phyloP scores from a whole-genome alignment of 2,329 filamentous ascomycete genomes.

The Zasmidium angulare region DNA sequence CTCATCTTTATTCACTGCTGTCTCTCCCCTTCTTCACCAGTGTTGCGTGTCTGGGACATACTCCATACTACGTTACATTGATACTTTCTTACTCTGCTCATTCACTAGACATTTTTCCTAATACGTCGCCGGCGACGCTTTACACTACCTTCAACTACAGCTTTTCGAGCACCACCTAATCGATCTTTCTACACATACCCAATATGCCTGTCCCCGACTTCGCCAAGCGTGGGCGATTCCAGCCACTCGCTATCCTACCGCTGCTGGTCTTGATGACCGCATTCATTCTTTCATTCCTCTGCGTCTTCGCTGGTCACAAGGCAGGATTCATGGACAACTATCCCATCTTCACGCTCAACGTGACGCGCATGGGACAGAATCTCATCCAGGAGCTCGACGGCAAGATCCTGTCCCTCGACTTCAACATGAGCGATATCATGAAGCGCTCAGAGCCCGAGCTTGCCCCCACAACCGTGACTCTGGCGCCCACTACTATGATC shows the following conservation, averaged over 20 bases:
- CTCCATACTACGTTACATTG: neutral
- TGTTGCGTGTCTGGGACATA: neutral
- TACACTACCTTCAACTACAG: neutral
- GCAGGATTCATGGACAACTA: slow-evolving; percentile 57
- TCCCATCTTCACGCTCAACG: slow-evolving; percentile 60
- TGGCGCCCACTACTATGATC: slow-evolving; percentile 20
- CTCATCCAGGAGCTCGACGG: slow-evolving; percentile 31
- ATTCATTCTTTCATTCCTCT: slow-evolving; percentile 59
- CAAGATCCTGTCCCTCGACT: slow-evolving; percentile 26
- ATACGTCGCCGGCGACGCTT: neutral
- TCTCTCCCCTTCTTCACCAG: neutral
- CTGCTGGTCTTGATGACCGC: slow-evolving; percentile 50
- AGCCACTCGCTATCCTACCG: slow-evolving; percentile 19
- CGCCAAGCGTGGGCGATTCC: neutral
- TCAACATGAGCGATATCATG: slow-evolving; percentile 6
- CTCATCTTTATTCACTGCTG: neutral
- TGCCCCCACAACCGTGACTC: neutral
- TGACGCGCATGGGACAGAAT: slow-evolving; percentile 52
- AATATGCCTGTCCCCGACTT: neutral
- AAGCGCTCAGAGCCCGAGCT: neutral
- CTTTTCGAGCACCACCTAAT: neutral
- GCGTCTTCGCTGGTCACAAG: slow-evolving; percentile 61
- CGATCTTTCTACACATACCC: neutral
- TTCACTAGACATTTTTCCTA: neutral
- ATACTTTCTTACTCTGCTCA: neutral